Evolutionary conservation across 345 rosid genomes (phyloP).

Genomic region (Melaleuca alternifolia): DNA sequence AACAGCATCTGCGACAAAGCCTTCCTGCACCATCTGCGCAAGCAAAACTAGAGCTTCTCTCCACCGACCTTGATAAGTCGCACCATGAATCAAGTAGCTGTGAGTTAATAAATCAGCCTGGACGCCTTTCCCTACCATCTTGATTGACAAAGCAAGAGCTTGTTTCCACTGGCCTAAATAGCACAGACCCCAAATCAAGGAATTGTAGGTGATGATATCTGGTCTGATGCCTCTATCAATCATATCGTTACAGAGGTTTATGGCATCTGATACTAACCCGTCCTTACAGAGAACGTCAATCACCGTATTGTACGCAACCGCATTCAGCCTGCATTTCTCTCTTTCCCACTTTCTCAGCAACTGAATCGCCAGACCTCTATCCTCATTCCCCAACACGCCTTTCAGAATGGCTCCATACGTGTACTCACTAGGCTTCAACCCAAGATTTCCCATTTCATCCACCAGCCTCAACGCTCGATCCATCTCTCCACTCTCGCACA

Average conservation of each 20-base stretch:
- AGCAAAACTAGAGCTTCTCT: neutral
- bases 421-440: neutral
- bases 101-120: neutral
- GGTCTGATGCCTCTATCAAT: neutral
- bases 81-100: neutral
- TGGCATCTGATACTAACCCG: neutral
- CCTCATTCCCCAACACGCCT: neutral
- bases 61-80: neutral
- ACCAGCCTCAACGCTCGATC: neutral
- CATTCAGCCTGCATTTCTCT: neutral
- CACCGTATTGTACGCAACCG: neutral
- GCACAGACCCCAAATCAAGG: slow-evolving; percentile 1
- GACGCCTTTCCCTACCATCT: neutral
- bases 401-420: slow-evolving; percentile 1
- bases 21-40: neutral
- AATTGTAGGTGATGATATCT: neutral
- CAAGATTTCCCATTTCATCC: neutral
- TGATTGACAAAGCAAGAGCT: neutral
- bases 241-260: neutral
- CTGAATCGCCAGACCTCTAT: neutral
- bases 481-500: neutral
- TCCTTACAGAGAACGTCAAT: slow-evolving; percentile 6
- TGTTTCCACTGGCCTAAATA: neutral
- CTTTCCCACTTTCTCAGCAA: neutral
- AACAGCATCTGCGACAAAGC: neutral